Evolutionary conservation across 106 monocot genomes (phyloP).

Genomic region (Dactylorhiza incarnata): DNA sequence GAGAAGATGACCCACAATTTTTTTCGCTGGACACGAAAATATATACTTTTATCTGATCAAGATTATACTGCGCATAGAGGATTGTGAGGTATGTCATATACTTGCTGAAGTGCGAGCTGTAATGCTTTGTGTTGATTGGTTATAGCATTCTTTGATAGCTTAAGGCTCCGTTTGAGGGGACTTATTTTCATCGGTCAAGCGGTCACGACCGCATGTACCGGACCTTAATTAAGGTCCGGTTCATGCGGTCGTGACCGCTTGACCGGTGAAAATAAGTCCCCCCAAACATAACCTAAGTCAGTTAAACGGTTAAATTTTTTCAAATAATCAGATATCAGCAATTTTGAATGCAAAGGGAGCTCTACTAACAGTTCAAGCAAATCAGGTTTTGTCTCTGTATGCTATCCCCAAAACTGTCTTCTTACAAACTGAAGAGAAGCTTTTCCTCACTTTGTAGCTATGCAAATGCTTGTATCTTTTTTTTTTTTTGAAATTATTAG

Average conservation of each 20-base stretch:
- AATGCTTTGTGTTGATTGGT: not conserved
- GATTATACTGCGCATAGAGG: not conserved
- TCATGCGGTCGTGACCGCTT: too few relatives aligned
- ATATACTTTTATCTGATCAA: not conserved
- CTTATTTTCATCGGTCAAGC: too few relatives aligned
- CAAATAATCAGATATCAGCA: not conserved
- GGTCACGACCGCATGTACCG: too few relatives aligned
- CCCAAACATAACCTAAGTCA: too few relatives aligned
- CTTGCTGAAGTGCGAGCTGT: not conserved
- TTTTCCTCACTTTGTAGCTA: too few relatives aligned
- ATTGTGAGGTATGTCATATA: not conserved
- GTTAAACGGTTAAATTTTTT: not conserved
- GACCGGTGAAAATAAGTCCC: too few relatives aligned
- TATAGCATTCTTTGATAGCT: not conserved
- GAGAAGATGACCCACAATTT: conserved; percentile 17
- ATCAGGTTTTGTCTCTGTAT: not conserved
- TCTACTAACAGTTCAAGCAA: not conserved
- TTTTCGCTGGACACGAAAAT: not conserved
- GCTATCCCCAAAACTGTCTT: too few relatives aligned
- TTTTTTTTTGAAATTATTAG: too few relatives aligned
- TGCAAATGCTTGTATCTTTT: not conserved
- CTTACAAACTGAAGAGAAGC: too few relatives aligned
- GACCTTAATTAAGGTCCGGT: too few relatives aligned
- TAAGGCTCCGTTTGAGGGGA: too few relatives aligned
- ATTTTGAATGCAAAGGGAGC: not conserved